Evolutionary conservation across 2,329 filamentous ascomycete species (phyloP).

Genomic region (Xylaria hypoxylon): DNA sequence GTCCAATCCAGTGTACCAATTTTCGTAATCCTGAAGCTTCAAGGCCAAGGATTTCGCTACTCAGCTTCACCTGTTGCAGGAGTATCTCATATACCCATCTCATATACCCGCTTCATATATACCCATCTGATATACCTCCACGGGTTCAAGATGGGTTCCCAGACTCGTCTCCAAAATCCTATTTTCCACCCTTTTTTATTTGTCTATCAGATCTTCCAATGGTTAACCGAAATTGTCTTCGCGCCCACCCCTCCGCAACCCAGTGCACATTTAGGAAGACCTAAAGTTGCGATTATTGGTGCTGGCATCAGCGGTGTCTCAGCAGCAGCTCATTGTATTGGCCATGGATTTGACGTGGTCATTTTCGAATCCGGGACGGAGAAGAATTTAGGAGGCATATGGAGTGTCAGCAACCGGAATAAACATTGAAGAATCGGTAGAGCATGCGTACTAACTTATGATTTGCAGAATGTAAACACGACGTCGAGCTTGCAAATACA

Average conservation of each 20-base stretch:
- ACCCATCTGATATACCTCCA: background rate
- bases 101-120: too few species aligned
- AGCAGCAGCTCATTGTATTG: conserved; percentile 83
- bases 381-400: conserved; percentile 80
- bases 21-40: background rate
- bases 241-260: conserved; percentile 76
- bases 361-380: conserved; percentile 80
- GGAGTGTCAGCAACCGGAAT: conserved; percentile 70
- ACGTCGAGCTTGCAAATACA: conserved; percentile 87
- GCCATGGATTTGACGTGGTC: conserved; percentile 84
- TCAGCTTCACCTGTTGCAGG: background rate
- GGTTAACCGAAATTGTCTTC: conserved; percentile 71
- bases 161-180: conserved; percentile 53
- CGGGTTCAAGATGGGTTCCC: conserved; percentile 37
- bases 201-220: conserved; percentile 74
- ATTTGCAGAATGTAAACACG: conserved; percentile 76
- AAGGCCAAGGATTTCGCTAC: background rate
- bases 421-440: background rate
- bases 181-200: conserved; percentile 68
- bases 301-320: conserved; percentile 81
- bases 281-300: conserved; percentile 76
- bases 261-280: conserved; percentile 65
- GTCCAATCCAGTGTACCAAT: background rate
- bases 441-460: conserved; percentile 6
- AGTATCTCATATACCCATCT: too few species aligned